phyloP scores from a whole-genome alignment of 371 early-diverging fungal genomes.

The Mortierella sp. region DNA sequence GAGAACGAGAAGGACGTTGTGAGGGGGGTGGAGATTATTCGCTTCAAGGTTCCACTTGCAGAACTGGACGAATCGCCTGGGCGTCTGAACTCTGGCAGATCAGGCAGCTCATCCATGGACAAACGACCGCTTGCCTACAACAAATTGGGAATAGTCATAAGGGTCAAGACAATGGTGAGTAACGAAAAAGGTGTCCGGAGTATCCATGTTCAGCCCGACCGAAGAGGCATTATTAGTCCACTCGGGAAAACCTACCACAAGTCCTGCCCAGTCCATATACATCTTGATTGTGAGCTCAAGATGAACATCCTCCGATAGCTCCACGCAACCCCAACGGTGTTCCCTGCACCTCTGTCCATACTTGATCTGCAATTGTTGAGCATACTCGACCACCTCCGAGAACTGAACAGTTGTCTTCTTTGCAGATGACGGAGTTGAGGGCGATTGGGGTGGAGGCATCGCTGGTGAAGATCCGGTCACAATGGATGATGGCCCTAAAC shows the following conservation, averaged over 20 bases:
- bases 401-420: slow-evolving; percentile 42
- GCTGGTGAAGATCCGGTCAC: too few species aligned
- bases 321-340: slow-evolving; percentile 52
- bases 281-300: slow-evolving; percentile 53
- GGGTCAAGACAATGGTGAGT: not conserved
- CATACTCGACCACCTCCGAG: slow-evolving; percentile 47
- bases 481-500: too few species aligned
- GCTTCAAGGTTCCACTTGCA: slow-evolving; percentile 20
- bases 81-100: slow-evolving; percentile 36
- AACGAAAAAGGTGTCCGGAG: not conserved
- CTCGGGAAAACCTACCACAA: slow-evolving; percentile 52
- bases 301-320: slow-evolving; percentile 27
- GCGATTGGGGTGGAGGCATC: too few species aligned
- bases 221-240: too few species aligned
- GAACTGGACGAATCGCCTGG: not conserved
- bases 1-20: slow-evolving; percentile 18
- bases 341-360: slow-evolving; percentile 31
- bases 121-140: slow-evolving; percentile 43
- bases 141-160: not conserved
- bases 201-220: too few species aligned
- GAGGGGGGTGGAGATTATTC: slow-evolving; percentile 35
- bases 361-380: slow-evolving; percentile 35
- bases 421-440: not conserved
- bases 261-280: slow-evolving; percentile 53
- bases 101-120: slow-evolving; percentile 50